Evolutionary conservation across 176 grass and related monocot species (phyloP).

Genomic region (Zoysia pacifica): DNA sequence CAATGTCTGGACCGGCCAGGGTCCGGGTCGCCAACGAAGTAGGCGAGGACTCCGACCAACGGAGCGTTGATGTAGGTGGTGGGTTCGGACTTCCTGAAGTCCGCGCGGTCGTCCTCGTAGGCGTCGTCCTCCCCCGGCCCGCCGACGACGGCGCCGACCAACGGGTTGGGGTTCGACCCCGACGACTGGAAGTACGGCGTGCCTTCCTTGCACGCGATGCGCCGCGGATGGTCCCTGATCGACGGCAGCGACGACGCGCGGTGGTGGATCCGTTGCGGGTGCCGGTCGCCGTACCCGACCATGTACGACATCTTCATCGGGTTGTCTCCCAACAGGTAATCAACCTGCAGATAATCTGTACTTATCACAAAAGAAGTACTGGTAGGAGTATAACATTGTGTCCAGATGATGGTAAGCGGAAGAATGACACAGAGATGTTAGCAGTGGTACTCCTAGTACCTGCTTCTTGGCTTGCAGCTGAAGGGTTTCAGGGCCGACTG

Average conservation of each 20-base stretch:
- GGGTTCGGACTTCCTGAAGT: slow-evolving; percentile 86
- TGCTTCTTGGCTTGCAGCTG: slow-evolving; percentile 71
- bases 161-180: slow-evolving; percentile 61
- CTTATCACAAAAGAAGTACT: not conserved
- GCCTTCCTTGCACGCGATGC: slow-evolving; percentile 74
- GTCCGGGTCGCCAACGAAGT: slow-evolving; percentile 66
- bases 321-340: slow-evolving; percentile 87
- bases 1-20: slow-evolving; percentile 26
- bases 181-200: slow-evolving; percentile 64
- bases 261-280: slow-evolving; percentile 86
- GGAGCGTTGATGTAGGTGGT: slow-evolving; percentile 98
- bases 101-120: slow-evolving; percentile 73
- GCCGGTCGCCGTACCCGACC: slow-evolving; percentile 75
- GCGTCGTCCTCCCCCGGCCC: slow-evolving; percentile 82
- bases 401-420: not conserved
- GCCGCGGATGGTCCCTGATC: slow-evolving; percentile 60
- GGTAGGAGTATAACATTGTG: not conserved
- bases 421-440: not conserved
- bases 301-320: slow-evolving; percentile 97
- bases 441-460: slow-evolving; percentile 12
- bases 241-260: slow-evolving; percentile 82
- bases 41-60: slow-evolving; percentile 77
- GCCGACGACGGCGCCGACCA: slow-evolving; percentile 81
- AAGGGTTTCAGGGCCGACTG: slow-evolving; percentile 65
- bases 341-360: slow-evolving; percentile 45